phyloP scores from a whole-genome alignment of 2,329 filamentous ascomycete genomes.

The Colletotrichum spinosum region DNA sequence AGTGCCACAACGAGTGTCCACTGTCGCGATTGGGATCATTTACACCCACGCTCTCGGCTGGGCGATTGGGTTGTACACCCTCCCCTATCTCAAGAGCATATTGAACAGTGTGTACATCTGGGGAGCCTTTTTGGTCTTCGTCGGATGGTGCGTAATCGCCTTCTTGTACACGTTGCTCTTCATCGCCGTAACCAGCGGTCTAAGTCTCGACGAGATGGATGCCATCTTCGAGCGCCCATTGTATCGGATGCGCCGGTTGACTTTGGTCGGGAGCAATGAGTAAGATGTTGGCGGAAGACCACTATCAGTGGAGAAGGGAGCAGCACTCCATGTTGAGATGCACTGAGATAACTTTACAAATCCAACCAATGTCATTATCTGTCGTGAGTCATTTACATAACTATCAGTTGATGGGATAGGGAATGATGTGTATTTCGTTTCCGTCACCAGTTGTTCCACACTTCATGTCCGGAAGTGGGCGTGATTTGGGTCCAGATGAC shows the following conservation, averaged over 20 bases:
- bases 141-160: slow-evolving; percentile 14
- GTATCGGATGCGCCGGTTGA: slow-evolving; percentile 1
- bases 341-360: background rate
- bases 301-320: background rate
- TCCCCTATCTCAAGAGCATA: slow-evolving; percentile 52
- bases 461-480: too few species aligned
- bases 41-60: slow-evolving; percentile 60
- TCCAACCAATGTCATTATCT: background rate
- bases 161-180: slow-evolving; percentile 16
- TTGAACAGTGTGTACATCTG: slow-evolving; percentile 6
- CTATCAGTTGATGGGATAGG: background rate
- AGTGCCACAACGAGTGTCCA: slow-evolving; percentile 44
- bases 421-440: background rate
- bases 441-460: background rate
- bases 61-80: slow-evolving; percentile 47
- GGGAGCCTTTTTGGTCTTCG: slow-evolving; percentile 21
- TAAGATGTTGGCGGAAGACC: background rate
- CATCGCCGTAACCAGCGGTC: slow-evolving; percentile 10
- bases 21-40: slow-evolving; percentile 55
- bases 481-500: too few species aligned
- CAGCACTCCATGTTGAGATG: slow-evolving; percentile 2
- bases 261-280: background rate
- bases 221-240: slow-evolving; percentile 18
- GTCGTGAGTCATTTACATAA: background rate
- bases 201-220: slow-evolving; percentile 17